Conservation (phyloP, 306 rosid species). For the Ceratonia siliqua region DNA sequence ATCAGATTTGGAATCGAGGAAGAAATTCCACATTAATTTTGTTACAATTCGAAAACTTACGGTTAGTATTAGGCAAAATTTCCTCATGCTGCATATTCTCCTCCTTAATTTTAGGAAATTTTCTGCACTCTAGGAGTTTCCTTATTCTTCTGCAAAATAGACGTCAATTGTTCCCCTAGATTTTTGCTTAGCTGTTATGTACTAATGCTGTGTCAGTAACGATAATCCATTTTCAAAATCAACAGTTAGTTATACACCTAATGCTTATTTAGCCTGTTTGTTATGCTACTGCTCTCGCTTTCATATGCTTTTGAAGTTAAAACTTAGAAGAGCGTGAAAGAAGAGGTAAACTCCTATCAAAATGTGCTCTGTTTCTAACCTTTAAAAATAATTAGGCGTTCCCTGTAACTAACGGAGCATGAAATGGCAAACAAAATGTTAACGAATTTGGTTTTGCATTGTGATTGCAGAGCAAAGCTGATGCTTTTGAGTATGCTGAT, state of each 20-base stretch:
- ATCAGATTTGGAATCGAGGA: conserved; percentile 82
- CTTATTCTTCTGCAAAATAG: too few relatives aligned
- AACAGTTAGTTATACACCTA: conserved; percentile 52
- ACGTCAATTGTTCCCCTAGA: too few relatives aligned
- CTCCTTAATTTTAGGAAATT: too few relatives aligned
- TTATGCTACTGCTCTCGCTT: neutral
- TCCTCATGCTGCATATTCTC: too few relatives aligned
- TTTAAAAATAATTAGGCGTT: neutral
- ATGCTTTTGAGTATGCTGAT: conserved; percentile 88
- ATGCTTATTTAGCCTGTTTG: neutral
- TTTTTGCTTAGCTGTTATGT: too few relatives aligned
- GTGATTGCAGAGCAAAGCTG: conserved; percentile 74
- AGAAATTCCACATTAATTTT: conserved; percentile 76
- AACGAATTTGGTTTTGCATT: too few relatives aligned
- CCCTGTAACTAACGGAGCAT: neutral
- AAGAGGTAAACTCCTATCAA: neutral
- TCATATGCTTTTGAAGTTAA: neutral
- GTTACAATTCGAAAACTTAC: conserved; percentile 91
- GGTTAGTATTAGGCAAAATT: too few relatives aligned
- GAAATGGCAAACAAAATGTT: neutral
- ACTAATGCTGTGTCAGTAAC: too few relatives aligned
- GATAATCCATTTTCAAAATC: too few relatives aligned
- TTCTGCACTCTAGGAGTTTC: too few relatives aligned
- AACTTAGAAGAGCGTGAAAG: neutral
- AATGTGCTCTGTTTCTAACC: neutral